Evolutionary conservation across 106 monocot genomes (phyloP).

Genomic region (Posidonia australis): DNA sequence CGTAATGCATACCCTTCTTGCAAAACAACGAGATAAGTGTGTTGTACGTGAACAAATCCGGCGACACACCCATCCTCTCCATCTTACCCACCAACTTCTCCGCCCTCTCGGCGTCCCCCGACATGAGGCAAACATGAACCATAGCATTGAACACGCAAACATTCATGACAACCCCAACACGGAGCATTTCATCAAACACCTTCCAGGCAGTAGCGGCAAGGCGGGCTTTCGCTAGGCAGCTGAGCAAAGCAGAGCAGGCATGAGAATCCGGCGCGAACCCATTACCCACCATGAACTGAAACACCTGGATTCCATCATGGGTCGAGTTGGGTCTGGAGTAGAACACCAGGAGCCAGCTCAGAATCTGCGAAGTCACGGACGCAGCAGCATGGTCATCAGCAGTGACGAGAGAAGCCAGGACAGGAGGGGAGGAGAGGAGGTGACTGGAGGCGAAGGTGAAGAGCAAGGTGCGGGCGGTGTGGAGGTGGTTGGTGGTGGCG

Average conservation of each 20-base stretch:
- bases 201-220: slow-evolving; percentile 72
- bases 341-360: slow-evolving; percentile 64
- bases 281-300: slow-evolving; percentile 38
- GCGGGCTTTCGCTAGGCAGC: slow-evolving; percentile 44
- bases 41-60: slow-evolving; percentile 65
- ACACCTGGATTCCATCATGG: slow-evolving; percentile 50
- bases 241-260: slow-evolving; percentile 61
- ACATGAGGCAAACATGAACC: slow-evolving; percentile 69
- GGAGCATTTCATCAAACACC: slow-evolving; percentile 54
- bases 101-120: slow-evolving; percentile 46
- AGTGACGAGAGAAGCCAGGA: slow-evolving; percentile 25
- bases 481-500: slow-evolving; percentile 29
- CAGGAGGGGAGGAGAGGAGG: slow-evolving; percentile 59
- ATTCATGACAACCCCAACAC: slow-evolving; percentile 33
- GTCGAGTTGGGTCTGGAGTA: slow-evolving; percentile 31
- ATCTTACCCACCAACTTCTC: slow-evolving; percentile 50
- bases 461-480: slow-evolving; percentile 38
- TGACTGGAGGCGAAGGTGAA: slow-evolving; percentile 31
- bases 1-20: slow-evolving; percentile 82
- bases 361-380: slow-evolving; percentile 28
- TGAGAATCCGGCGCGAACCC: slow-evolving; percentile 37
- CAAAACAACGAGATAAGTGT: slow-evolving; percentile 71
- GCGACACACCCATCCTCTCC: slow-evolving; percentile 37
- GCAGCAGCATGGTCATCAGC: slow-evolving; percentile 2
- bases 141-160: slow-evolving; percentile 70